Evolutionary conservation across 148 eudicot genomes (phyloP), one percentile per base, ranked within the genome.

Genomic region (Euryodendron excelsum): DNA sequence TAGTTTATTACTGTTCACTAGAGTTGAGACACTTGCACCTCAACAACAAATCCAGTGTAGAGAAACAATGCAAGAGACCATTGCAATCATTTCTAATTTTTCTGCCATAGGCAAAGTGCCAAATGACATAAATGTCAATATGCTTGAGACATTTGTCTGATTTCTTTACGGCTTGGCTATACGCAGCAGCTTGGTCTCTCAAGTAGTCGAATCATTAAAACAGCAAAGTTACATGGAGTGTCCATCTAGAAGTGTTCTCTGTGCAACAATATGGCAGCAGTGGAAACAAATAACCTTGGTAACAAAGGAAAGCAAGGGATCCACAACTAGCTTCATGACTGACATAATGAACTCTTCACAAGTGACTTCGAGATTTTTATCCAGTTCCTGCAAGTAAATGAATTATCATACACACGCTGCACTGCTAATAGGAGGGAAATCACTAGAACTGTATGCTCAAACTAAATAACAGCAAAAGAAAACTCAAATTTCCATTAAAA

Each of bases 291-390:
- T 73, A 76, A 96, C 99, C 99, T 96, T 96, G 2, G 99, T 91
- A 73, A 91, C 99, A 83, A 96, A 96, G 61, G 98, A 96, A 85
- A 96, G 94, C 93, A 96, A 82, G 41, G 99, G 99, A 74, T 96
- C 99, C 80, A 96, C 99, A 75, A 93, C 86, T 67, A 86, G 88
- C 84, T 96, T 96, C 23, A 98, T 96, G 69, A 96, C 97, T 37
- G 97, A 90, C 99, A 96, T 96, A 64, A 96, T 96, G 80, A 96
- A 96, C 85, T 96, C 99, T 88, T 96, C 99, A 85, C 98, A 96
- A 28, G 98, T 96, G 78, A 92, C 80, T 86, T 93, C 91, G 47
- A 96, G 98, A 82, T 81, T 93, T 85, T 90, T 96, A 89, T 96
- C 98, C 83, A 96, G 78, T 61, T 96, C 99, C 99, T 96, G 92